Evolutionary conservation across 2,329 filamentous ascomycete genomes (phyloP).

Genomic region (Neofusicoccum cordaticola): DNA sequence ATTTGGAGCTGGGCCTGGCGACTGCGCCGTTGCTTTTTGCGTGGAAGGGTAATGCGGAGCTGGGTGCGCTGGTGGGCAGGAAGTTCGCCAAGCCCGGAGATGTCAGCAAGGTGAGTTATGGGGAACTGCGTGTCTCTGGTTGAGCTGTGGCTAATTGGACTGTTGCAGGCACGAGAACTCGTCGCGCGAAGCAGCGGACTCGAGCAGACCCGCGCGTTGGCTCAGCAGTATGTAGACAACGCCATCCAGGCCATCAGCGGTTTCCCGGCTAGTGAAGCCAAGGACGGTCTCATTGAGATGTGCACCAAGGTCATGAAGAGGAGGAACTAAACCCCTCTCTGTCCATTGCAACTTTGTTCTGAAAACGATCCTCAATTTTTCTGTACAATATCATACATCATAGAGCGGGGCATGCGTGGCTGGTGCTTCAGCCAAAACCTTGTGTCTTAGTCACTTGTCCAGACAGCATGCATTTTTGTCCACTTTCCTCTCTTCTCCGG

Average conservation of each 20-base stretch:
- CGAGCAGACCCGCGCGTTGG: conserved; percentile 85
- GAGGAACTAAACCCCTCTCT: conserved; percentile 63
- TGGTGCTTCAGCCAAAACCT: too few species aligned
- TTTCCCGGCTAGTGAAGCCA: conserved; percentile 94
- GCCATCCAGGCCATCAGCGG: conserved; percentile 78
- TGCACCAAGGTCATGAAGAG: conserved; percentile 86
- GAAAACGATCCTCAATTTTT: not conserved
- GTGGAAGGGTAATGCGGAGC: conserved; percentile 82
- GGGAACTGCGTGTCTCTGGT: not conserved
- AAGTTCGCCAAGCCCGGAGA: conserved; percentile 85
- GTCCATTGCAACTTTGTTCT: too few species aligned
- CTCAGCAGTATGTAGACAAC: conserved; percentile 85
- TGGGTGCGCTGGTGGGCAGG: conserved; percentile 84
- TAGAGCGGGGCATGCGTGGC: not conserved
- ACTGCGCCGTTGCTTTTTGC: conserved; percentile 94
- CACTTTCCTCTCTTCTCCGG: not conserved
- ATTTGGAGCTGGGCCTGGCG: conserved; percentile 87
- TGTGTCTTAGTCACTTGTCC: not conserved
- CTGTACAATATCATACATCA: conserved; percentile 1
- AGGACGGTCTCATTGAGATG: conserved; percentile 88
- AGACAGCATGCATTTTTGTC: not conserved
- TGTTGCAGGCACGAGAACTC: conserved; percentile 72
- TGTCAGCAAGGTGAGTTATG: conserved; percentile 68
- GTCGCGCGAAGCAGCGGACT: conserved; percentile 83
- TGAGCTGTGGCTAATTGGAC: not conserved